Percentiles rank a stretch among this genome's conserved stretches.
These are phyloP conservation scores for Aureobasidium sp. DNA, from an alignment of 2,329 filamentous ascomycete species.

Conservation along the genomic window DNA sequence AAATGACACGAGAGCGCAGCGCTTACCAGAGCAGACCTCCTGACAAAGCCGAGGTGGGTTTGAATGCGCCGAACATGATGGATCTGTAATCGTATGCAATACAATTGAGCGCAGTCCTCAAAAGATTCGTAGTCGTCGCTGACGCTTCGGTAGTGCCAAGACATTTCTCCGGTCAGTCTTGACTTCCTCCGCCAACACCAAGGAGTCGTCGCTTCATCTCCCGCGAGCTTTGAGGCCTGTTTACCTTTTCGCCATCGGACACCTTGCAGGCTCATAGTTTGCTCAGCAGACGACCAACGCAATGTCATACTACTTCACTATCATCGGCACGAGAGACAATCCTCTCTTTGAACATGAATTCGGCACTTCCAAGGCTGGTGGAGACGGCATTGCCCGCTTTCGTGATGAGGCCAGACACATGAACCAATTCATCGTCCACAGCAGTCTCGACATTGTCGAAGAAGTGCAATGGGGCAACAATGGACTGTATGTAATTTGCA, in stretches of 20 bases:
- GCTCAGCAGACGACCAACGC: neutral
- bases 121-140: conserved; percentile 14
- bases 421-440: conserved; percentile 97
- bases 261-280: neutral
- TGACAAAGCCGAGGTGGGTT: conserved; percentile 66
- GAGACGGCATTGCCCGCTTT: conserved; percentile 87
- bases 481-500: conserved; percentile 58
- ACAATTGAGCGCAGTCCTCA: neutral
- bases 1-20: neutral
- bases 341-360: conserved; percentile 97
- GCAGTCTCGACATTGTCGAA: conserved; percentile 88
- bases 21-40: conserved; percentile 75
- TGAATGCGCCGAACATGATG: conserved; percentile 78
- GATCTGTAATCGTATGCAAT: neutral
- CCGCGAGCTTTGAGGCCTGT: neutral
- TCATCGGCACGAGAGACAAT: conserved; percentile 91
- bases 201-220: neutral
- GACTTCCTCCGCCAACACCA: neutral
- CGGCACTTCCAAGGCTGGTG: conserved; percentile 90
- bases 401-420: conserved; percentile 81
- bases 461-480: conserved; percentile 90
- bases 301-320: conserved; percentile 99
- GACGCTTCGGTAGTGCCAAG: conserved; percentile 21
- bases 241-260: neutral
- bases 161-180: conserved; percentile 8